Evolutionary conservation across 192 early-diverging fungal species (phyloP), one percentile per base, ranked within the genome.

Genomic region (Ambispora gerdemannii): DNA sequence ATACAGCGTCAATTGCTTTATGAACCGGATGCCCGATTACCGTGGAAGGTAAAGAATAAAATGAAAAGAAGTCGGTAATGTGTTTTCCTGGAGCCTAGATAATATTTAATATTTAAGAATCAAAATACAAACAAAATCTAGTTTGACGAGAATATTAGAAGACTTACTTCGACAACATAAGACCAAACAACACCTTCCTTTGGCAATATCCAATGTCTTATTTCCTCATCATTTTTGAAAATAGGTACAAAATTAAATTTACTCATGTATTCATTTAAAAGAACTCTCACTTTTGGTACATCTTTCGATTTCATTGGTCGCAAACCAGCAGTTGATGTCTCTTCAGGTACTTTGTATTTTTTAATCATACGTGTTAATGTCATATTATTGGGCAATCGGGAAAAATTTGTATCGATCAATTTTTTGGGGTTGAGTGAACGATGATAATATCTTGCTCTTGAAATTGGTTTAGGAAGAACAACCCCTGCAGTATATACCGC

Each of bases 401-500:
- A 95, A 76, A 99, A 99, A 36, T 91, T 89, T 32, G 87, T 89
- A 74, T 99, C 95, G 63, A 97, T 83, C 76, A 99, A 77, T 82
- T 99, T 99, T 65, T 91, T 92, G 27, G 93, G 92, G 76, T 97
- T 95, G 19, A 99, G 80, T 7, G 91, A 90, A 22, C 97, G 91
- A 73, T 99, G 97, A 76, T 85, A 97, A 78, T 99, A 99, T 36
- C 90, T 87, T 70, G 88, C 89, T 1, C 84, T 90, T 4, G 91
- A 74, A 38, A 99, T 77, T 0, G 97, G 94, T 75, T 90, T 97
- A 24, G 97, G 97, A 60, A 99, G 75, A 58, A 89, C 85, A 25
- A 88, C 84, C 34, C 97, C 97, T 17, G 91, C 95, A 38, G 97
- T 99, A 79, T 98, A 99, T 6, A 93, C 90, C 28, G 97, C 97